Evolutionary conservation across 768 basidiomycete species (phyloP).

Genomic region (Astraeus odoratus): DNA sequence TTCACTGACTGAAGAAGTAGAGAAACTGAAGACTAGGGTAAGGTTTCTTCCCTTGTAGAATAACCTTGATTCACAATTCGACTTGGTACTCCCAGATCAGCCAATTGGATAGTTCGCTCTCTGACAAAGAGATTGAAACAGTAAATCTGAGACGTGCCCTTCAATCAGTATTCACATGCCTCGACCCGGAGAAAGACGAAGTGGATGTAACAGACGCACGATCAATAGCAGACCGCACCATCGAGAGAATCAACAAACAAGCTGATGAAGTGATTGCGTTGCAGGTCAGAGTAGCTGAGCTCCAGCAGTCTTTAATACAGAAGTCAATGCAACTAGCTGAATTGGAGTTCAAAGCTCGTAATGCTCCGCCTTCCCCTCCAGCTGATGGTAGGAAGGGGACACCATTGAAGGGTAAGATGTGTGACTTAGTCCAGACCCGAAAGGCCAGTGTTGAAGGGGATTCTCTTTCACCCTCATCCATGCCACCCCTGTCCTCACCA

Average conservation of each 20-base stretch:
- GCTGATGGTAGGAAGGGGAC: slow-evolving; percentile 6
- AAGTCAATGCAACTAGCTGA: slow-evolving; percentile 51
- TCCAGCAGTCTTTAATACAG: slow-evolving; percentile 44
- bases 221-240: slow-evolving; percentile 59
- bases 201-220: slow-evolving; percentile 57
- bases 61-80: background rate
- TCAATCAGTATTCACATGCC: slow-evolving; percentile 80
- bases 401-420: slow-evolving; percentile 6
- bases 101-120: slow-evolving; percentile 42
- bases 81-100: slow-evolving; percentile 34
- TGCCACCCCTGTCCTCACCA: slow-evolving; percentile 12
- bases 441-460: background rate
- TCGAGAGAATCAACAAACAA: slow-evolving; percentile 62
- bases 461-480: background rate
- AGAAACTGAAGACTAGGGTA: slow-evolving; percentile 64
- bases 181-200: slow-evolving; percentile 45
- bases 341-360: slow-evolving; percentile 63
- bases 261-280: slow-evolving; percentile 58
- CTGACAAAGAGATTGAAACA: slow-evolving; percentile 65
- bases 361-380: slow-evolving; percentile 56
- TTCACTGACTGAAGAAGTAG: slow-evolving; percentile 65
- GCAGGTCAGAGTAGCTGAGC: slow-evolving; percentile 39
- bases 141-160: slow-evolving; percentile 77
- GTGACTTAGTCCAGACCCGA: background rate
- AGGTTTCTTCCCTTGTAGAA: slow-evolving; percentile 9